Percentiles rank a stretch among this genome's conserved stretches.
Evolutionary conservation across 2,329 filamentous ascomycete species (phyloP).

Genomic region (Immersiporthe knoxdaviesiana): DNA sequence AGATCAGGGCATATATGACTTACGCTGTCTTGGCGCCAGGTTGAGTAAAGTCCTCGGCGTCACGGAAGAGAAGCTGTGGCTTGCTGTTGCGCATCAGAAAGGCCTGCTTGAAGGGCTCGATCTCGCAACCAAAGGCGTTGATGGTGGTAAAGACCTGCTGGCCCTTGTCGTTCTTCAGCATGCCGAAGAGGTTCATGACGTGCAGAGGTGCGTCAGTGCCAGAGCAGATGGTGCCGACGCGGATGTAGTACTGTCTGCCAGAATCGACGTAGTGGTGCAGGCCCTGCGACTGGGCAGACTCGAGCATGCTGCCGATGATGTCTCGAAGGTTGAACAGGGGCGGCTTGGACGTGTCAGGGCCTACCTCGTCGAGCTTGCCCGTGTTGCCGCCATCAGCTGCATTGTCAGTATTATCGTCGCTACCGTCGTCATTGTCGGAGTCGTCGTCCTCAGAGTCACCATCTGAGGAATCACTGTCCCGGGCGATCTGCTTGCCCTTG

Average conservation of each 20-base stretch:
- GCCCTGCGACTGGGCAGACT: not conserved
- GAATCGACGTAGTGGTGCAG: conserved; percentile 8
- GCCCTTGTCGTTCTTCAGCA: conserved; percentile 21
- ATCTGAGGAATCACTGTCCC: not conserved
- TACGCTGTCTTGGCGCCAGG: conserved; percentile 46
- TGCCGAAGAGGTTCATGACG: conserved; percentile 41
- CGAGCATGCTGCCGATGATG: conserved; percentile 9
- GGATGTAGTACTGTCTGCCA: conserved; percentile 14
- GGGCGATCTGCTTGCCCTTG: not conserved
- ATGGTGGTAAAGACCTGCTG: conserved; percentile 19
- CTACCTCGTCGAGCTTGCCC: conserved; percentile 1
- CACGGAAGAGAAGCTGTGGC: conserved; percentile 57
- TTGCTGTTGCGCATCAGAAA: conserved; percentile 65
- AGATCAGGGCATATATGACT: conserved; percentile 39
- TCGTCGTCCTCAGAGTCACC: not conserved
- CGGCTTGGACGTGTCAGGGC: conserved; percentile 8
- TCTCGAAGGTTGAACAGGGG: conserved; percentile 18
- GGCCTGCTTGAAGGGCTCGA: conserved; percentile 65
- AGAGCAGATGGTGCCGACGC: conserved; percentile 75
- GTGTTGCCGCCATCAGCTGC: not conserved
- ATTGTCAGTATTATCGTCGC: not conserved
- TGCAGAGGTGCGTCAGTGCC: conserved; percentile 77
- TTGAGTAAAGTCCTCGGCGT: conserved; percentile 59
- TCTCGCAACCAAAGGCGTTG: conserved; percentile 65
- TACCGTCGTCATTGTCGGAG: not conserved